A percentile compares a stretch with the other conserved stretches of the same genome.
These are phyloP conservation scores for Rehmannia glutinosa DNA, from an alignment of 257 asterid species.

Conservation along the genomic window DNA sequence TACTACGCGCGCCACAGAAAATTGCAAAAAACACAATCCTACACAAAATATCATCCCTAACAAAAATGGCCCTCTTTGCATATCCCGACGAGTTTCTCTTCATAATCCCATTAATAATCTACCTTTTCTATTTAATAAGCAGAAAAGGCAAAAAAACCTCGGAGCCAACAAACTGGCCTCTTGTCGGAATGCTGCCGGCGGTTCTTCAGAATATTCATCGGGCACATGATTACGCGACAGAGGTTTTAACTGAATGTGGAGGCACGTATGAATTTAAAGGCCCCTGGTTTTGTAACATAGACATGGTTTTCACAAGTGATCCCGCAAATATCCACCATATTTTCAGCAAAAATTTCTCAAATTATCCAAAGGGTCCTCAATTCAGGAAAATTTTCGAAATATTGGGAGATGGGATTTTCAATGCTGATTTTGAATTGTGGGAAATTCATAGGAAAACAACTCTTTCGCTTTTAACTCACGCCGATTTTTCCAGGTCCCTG, in stretches of 20 bases:
- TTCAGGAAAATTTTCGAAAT: slow-evolving; percentile 33
- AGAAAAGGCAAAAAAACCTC: not conserved
- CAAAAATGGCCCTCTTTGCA: not conserved
- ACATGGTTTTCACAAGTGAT: slow-evolving; percentile 33
- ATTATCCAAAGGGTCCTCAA: slow-evolving; percentile 44
- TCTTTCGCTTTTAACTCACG: not conserved
- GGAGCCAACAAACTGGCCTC: slow-evolving; percentile 37
- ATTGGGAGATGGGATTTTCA: slow-evolving; percentile 44
- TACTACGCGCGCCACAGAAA: too few species aligned
- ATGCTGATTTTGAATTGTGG: slow-evolving; percentile 30
- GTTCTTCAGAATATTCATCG: slow-evolving; percentile 27
- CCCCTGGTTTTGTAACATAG: slow-evolving; percentile 25
- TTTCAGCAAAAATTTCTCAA: slow-evolving; percentile 36
- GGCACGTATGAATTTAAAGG: slow-evolving; percentile 28
- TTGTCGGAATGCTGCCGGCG: slow-evolving; percentile 40
- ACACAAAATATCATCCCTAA: too few species aligned
- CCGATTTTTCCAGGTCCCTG: not conserved
- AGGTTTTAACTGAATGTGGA: slow-evolving; percentile 13
- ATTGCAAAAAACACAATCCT: too few species aligned
- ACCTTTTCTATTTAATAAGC: not conserved
- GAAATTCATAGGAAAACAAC: slow-evolving; percentile 16
- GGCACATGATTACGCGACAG: slow-evolving; percentile 30
- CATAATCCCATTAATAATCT: not conserved
- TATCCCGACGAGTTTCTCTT: not conserved
- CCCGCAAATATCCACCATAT: slow-evolving; percentile 41